Evolutionary conservation across 2,329 filamentous ascomycete genomes (phyloP), one percentile per base, ranked within the genome.

Genomic region (Botrytis medusae): DNA sequence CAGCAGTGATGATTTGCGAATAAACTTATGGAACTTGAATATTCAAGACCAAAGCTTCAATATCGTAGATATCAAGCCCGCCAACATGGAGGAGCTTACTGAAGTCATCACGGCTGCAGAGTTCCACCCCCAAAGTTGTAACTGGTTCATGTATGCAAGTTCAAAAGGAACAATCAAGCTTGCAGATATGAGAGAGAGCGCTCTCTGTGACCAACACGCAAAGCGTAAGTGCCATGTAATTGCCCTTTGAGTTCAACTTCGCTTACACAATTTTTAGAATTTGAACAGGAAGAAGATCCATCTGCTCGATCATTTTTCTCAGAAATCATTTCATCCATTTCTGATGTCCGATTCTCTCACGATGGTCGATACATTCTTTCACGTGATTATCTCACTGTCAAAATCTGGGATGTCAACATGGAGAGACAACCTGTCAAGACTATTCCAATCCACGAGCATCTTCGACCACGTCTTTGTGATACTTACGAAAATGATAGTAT

Each of bases 341-440:
- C 96, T 22, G 96, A 99, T 81, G 96, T 99, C 64, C 93, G 96
- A 77, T 99, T 99, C 84, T 98, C 96, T 69, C 89, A 96, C 80
- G 96, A 99, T 81, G 96, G 96, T 77, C 91, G 95, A 78, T 98
- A 98, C 84, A 98, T 99, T 77, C 89, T 99, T 72, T 99, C 96
- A 29, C 92, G 96, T 81, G 96, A 99, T 85, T 99, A 99, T 83
- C 87, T 99, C 74, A 99, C 96, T 0, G 96, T 99, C 82, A 99
- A 99, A 87, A 98, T 99, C 79, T 99, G 96, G 96, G 96, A 99
- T 82, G 95, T 99, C 78, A 97, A 97, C 84, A 99, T 98, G 96
- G 96, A 99, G 84, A 90, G 94, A 76, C 94, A 97, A 80, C 96
- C 96, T 0, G 89, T 99, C 80, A 99, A 99, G 88, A 98, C 95